phyloP scores from a whole-genome alignment of 2,329 filamentous ascomycete genomes.

The Colletotrichum abscissum region DNA sequence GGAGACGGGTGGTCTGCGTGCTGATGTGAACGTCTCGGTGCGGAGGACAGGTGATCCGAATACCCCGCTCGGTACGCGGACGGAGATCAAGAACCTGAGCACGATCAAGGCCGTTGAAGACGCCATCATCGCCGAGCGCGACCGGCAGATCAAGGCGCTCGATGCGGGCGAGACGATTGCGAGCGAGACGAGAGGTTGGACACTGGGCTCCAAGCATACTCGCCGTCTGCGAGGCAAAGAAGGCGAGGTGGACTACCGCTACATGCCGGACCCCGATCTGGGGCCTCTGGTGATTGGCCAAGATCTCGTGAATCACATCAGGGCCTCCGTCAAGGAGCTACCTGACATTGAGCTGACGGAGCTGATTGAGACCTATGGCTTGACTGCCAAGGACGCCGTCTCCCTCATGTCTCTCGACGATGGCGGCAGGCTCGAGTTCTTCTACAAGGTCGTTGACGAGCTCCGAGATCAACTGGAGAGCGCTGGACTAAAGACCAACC shows the following conservation, averaged over 20 bases:
- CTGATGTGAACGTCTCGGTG: conserved; percentile 96
- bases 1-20: conserved; percentile 90
- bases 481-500: conserved; percentile 34
- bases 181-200: conserved; percentile 95
- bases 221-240: conserved; percentile 89
- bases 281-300: conserved; percentile 79
- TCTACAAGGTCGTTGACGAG: conserved; percentile 71
- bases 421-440: conserved; percentile 85
- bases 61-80: conserved; percentile 78
- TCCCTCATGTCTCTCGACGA: conserved; percentile 82
- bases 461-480: conserved; percentile 46
- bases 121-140: conserved; percentile 89
- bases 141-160: conserved; percentile 85
- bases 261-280: conserved; percentile 97
- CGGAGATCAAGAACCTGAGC: conserved; percentile 97
- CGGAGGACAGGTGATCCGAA: conserved; percentile 62
- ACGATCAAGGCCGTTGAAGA: conserved; percentile 96
- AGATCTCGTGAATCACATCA: conserved; percentile 75
- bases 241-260: conserved; percentile 96
- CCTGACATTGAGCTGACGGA: conserved; percentile 77
- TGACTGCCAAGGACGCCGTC: conserved; percentile 85
- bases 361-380: conserved; percentile 71
- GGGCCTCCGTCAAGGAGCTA: conserved; percentile 71
- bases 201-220: conserved; percentile 85
- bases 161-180: conserved; percentile 79